Evolutionary conservation across 495 filamentous ascomycete genomes (phyloP).

Genomic region (Penicillium egyptiacum): DNA sequence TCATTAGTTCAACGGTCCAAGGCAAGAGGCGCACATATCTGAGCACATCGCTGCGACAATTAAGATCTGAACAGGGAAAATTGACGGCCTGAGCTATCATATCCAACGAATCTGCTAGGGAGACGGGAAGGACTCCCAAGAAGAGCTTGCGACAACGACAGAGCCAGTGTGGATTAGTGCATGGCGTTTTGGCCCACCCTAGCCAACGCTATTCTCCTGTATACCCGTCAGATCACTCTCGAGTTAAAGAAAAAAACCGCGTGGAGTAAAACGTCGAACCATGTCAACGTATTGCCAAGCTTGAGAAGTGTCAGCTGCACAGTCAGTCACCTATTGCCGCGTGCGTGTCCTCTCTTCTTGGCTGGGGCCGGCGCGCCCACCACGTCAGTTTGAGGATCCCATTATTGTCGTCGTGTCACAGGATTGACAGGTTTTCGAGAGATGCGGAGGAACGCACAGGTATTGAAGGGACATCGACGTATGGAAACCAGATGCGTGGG

Average conservation of each 20-base stretch:
- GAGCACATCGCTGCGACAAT: background rate
- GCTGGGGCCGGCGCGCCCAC: constrained; percentile 4
- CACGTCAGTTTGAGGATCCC: background rate
- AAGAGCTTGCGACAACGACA: constrained; percentile 7
- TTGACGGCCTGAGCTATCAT: background rate
- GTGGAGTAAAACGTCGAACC: constrained; percentile 1
- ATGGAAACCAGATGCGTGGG: background rate
- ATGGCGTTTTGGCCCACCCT: constrained; percentile 7
- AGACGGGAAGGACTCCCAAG: background rate
- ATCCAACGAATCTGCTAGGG: background rate
- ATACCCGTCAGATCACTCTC: background rate
- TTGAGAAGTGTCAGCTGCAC: constrained; percentile 1
- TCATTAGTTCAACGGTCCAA: background rate
- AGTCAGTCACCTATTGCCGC: background rate
- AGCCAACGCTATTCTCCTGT: background rate
- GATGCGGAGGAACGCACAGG: background rate
- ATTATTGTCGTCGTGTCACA: background rate
- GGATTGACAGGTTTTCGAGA: background rate
- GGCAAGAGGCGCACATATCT: background rate
- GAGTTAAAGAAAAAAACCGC: background rate
- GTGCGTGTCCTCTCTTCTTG: constrained; percentile 8
- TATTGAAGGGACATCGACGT: background rate
- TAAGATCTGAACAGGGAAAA: background rate
- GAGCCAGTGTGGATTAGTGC: constrained; percentile 7
- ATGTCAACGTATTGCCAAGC: constrained; percentile 8